Evolutionary conservation across 345 rosid genomes (phyloP).

Genomic region (Noccaea bulbosa): DNA sequence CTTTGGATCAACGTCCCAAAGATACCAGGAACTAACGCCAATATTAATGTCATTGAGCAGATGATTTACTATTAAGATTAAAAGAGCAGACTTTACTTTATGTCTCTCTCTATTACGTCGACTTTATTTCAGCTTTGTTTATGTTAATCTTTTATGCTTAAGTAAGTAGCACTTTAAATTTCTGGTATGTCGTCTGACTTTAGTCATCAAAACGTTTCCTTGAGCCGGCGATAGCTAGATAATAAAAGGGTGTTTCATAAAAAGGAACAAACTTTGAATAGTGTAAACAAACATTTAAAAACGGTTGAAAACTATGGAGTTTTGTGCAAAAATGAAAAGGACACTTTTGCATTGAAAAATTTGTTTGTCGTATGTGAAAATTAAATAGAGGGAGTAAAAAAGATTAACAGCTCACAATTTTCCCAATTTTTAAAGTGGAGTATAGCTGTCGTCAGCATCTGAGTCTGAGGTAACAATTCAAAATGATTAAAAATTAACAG

Average conservation of each 20-base stretch:
- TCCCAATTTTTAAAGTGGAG: not conserved
- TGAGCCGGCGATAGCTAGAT: too few species aligned
- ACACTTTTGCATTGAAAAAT: not conserved
- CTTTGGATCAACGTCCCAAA: slow-evolving; percentile 37
- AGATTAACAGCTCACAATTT: not conserved
- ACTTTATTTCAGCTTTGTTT: not conserved
- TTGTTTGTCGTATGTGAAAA: not conserved
- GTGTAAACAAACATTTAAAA: too few species aligned
- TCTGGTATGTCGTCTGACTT: not conserved
- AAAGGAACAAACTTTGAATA: too few species aligned
- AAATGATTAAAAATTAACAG: not conserved
- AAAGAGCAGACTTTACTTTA: not conserved
- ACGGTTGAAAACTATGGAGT: too few species aligned
- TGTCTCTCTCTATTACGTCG: not conserved
- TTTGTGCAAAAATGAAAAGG: not conserved
- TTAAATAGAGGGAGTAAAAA: not conserved
- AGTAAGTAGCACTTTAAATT: not conserved
- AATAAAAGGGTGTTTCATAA: too few species aligned
- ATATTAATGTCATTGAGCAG: not conserved
- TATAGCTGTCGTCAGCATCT: not conserved
- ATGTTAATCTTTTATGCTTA: slow-evolving; percentile 9
- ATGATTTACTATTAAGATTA: not conserved
- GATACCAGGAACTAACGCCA: slow-evolving; percentile 12
- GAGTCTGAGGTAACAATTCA: not conserved
- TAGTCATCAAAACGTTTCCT: too few species aligned